Evolutionary conservation across 805 yeast genomes (phyloP).

Genomic region (Hemisphaericaspora nanyangensis): DNA sequence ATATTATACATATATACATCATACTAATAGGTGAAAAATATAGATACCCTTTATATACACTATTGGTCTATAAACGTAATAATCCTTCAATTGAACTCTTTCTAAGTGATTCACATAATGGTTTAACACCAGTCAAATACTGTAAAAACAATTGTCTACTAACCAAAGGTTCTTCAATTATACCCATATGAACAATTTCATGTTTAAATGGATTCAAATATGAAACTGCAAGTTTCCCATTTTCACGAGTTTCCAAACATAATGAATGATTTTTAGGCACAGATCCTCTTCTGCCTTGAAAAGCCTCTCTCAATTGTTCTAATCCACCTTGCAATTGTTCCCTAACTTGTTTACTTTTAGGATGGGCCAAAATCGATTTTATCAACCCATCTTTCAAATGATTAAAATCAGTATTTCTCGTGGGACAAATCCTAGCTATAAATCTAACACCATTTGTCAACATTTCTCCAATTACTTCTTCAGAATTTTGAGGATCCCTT

Average conservation of each 20-base stretch:
- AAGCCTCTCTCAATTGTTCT: constrained; percentile 58
- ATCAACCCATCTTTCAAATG: constrained; percentile 88
- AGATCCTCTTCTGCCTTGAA: constrained; percentile 57
- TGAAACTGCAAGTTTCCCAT: constrained; percentile 23
- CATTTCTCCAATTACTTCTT: constrained; percentile 51
- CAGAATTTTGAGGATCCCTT: constrained; percentile 41
- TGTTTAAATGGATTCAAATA: constrained; percentile 26
- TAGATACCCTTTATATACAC: too few relatives aligned
- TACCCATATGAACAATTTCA: constrained; percentile 45
- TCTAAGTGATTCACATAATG: constrained; percentile 56
- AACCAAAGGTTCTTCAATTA: constrained; percentile 56
- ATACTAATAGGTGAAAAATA: too few relatives aligned
- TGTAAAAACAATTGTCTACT: constrained; percentile 68
- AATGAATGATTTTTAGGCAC: constrained; percentile 74
- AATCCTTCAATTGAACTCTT: constrained; percentile 35
- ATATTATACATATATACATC: too few relatives aligned
- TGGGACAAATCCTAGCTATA: constrained; percentile 76
- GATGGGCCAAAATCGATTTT: constrained; percentile 70
- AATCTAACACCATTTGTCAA: constrained; percentile 59
- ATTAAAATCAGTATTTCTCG: constrained; percentile 85
- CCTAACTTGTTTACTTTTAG: constrained; percentile 47
- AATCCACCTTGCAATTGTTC: constrained; percentile 54
- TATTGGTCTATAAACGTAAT: background rate
- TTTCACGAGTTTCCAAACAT: constrained; percentile 48
- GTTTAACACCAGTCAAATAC: constrained; percentile 68